Evolutionary conservation across 23 red algal genomes (phyloP).

Genomic region (Gracilaria gracilis): DNA sequence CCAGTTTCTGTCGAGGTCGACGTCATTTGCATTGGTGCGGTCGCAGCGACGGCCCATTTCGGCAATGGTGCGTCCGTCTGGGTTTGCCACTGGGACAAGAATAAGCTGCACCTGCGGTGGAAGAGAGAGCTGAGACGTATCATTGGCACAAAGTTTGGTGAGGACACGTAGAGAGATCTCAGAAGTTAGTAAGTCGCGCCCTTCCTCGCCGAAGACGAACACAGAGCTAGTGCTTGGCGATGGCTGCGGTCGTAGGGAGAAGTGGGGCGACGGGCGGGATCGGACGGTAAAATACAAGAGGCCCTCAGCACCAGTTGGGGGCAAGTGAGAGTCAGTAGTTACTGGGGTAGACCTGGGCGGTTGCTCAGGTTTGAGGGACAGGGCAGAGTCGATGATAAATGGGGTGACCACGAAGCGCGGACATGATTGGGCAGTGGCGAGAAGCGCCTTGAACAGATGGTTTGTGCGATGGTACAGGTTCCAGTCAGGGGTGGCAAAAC

Average conservation of each 20-base stretch:
- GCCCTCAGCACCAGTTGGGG: conserved; percentile 13
- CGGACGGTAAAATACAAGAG: conserved; percentile 30
- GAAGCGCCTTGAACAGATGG: conserved; percentile 7
- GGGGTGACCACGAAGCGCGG: not conserved
- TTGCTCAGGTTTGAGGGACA: not conserved
- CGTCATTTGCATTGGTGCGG: conserved; percentile 73
- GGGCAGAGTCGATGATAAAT: not conserved
- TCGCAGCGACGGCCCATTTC: conserved; percentile 81
- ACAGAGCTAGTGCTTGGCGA: not conserved
- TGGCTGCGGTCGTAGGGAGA: not conserved
- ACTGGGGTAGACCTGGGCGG: not conserved
- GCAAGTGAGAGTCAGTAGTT: not conserved
- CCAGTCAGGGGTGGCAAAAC: conserved; percentile 64
- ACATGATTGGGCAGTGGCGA: conserved; percentile 17
- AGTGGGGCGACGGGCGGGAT: not conserved
- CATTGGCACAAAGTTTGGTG: conserved; percentile 34
- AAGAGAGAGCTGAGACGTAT: not conserved
- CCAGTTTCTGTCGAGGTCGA: conserved; percentile 85
- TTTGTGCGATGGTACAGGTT: conserved; percentile 54
- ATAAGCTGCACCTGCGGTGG: conserved; percentile 35
- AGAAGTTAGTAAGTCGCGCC: conserved; percentile 77
- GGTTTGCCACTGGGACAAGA: conserved; percentile 63
- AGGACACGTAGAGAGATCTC: conserved; percentile 69
- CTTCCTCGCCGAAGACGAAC: conserved; percentile 81
- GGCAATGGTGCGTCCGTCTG: conserved; percentile 42